A percentile compares a stretch with the other conserved stretches of the same genome.
phyloP scores from a whole-genome alignment of 2,329 filamentous ascomycete species.

The Fusarium sulawesiense region DNA sequence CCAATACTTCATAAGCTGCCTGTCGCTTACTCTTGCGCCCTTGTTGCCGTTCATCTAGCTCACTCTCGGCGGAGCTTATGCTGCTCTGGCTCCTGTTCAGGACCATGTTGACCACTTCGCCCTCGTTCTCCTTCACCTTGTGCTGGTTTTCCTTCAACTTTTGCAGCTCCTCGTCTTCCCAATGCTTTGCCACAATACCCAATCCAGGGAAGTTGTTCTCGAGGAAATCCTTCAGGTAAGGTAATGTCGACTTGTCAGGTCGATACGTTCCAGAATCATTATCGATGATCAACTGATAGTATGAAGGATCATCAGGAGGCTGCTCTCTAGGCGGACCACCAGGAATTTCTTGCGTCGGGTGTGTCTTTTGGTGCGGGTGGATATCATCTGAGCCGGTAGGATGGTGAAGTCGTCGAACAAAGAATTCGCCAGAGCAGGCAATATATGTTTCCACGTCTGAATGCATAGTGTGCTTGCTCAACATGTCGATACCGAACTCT shows the following conservation, averaged over 20 bases:
- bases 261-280: slow-evolving; percentile 96
- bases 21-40: slow-evolving; percentile 64
- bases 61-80: slow-evolving; percentile 65
- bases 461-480: slow-evolving; percentile 98
- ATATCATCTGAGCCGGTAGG: slow-evolving; percentile 58
- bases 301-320: slow-evolving; percentile 60
- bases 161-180: slow-evolving; percentile 78
- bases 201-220: slow-evolving; percentile 80
- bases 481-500: slow-evolving; percentile 91
- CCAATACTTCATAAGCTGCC: slow-evolving; percentile 61
- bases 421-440: slow-evolving; percentile 93
- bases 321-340: slow-evolving; percentile 59
- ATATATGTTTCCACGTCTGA: slow-evolving; percentile 92
- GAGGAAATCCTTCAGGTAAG: slow-evolving; percentile 76
- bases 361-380: slow-evolving; percentile 59
- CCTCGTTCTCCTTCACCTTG: slow-evolving; percentile 76
- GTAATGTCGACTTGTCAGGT: slow-evolving; percentile 81
- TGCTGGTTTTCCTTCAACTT: slow-evolving; percentile 82
- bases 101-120: slow-evolving; percentile 63
- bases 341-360: slow-evolving; percentile 59
- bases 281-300: slow-evolving; percentile 91
- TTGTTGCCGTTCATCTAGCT: slow-evolving; percentile 58
- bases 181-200: slow-evolving; percentile 78
- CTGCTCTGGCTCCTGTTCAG: slow-evolving; percentile 66
- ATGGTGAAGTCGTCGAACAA: slow-evolving; percentile 75